These are phyloP conservation scores for Heliocybe sulcata DNA, from an alignment of 1,284 basidiomycete species.

Conservation along the genomic window DNA sequence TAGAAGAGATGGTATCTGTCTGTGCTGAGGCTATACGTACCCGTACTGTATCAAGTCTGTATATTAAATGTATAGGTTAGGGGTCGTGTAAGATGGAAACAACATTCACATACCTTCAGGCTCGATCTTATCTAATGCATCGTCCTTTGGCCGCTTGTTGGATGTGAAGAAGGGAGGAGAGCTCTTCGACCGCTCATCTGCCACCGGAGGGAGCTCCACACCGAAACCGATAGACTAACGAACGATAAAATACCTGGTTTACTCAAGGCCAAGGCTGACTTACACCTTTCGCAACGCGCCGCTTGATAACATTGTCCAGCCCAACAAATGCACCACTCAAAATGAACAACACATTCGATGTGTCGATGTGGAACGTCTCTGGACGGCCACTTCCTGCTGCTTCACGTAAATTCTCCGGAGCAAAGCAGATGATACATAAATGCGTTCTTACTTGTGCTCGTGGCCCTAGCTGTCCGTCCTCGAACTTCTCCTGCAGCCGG, in stretches of 20 bases:
- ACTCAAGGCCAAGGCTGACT: conserved; percentile 20
- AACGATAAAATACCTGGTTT: not conserved
- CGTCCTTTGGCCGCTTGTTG: conserved; percentile 44
- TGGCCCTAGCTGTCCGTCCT: conserved; percentile 1
- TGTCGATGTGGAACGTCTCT: conserved; percentile 73
- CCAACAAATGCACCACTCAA: conserved; percentile 93
- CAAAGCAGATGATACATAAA: not conserved
- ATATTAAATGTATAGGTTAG: too few species aligned
- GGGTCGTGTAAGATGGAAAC: too few species aligned
- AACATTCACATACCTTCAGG: conserved; percentile 48
- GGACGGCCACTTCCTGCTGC: conserved; percentile 22
- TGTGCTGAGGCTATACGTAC: conserved; percentile 25
- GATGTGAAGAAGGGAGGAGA: conserved; percentile 68
- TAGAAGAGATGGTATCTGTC: not conserved
- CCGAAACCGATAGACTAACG: conserved; percentile 84
- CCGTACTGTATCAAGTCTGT: conserved; percentile 88
- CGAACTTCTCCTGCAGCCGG: not conserved
- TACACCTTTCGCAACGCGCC: conserved; percentile 79
- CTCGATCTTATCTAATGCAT: conserved; percentile 60
- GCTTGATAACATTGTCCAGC: conserved; percentile 75
- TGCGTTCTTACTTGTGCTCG: conserved; percentile 4
- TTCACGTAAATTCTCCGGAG: not conserved
- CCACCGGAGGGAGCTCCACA: conserved; percentile 46
- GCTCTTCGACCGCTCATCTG: conserved; percentile 25
- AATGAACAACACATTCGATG: conserved; percentile 87